Percentiles rank a stretch among this genome's conserved stretches.
phyloP scores from a whole-genome alignment of 2,329 filamentous ascomycete genomes.

The Fusarium kyushuense region DNA sequence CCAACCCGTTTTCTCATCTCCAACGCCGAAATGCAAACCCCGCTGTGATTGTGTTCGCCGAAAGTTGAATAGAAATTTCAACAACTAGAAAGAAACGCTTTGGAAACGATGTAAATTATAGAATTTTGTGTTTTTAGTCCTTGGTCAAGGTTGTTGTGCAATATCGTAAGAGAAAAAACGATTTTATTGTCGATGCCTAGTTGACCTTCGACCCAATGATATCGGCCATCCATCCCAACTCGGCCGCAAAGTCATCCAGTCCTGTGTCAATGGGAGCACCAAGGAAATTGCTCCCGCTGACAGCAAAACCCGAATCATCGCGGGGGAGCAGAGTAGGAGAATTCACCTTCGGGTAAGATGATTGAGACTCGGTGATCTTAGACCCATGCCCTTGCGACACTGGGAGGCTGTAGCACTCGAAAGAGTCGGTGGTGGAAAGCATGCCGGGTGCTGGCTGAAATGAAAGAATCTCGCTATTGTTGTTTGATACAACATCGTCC shows the following conservation, averaged over 20 bases:
- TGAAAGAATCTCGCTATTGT: conserved; percentile 54
- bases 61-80: conserved; percentile 11
- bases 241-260: conserved; percentile 57
- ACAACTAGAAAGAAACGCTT: conserved; percentile 36
- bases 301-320: conserved; percentile 32
- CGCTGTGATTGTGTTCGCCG: conserved; percentile 16
- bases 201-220: conserved; percentile 56
- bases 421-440: conserved; percentile 38
- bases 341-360: conserved; percentile 41
- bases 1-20: conserved; percentile 28
- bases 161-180: conserved; percentile 14
- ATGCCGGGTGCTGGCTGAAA: conserved; percentile 40
- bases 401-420: conserved; percentile 63
- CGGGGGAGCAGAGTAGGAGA: conserved; percentile 46
- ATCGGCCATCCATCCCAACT: conserved; percentile 66
- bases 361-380: conserved; percentile 32
- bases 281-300: conserved; percentile 48
- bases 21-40: conserved; percentile 42
- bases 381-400: conserved; percentile 43
- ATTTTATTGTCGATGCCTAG: conserved; percentile 13
- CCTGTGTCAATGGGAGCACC: conserved; percentile 54
- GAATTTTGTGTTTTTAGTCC: conserved; percentile 2
- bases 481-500: conserved; percentile 54
- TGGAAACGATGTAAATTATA: conserved; percentile 28
- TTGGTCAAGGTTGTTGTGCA: conserved; percentile 17